Evolutionary conservation across 495 filamentous ascomycete species (phyloP).

Genomic region (Aspergillus cavernicola): DNA sequence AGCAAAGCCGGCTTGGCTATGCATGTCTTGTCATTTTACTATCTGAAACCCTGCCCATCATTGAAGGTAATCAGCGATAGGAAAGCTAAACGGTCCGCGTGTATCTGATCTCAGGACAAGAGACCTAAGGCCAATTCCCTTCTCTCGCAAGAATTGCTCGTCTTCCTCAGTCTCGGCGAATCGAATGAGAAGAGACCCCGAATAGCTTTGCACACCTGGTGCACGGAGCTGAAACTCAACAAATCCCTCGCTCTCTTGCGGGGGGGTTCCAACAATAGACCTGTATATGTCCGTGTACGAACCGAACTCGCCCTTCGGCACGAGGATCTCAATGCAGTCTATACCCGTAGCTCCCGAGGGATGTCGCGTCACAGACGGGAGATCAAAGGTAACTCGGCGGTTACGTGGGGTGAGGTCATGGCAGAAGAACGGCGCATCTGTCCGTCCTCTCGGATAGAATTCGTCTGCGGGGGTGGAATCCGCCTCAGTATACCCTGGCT

Average conservation of each 20-base stretch:
- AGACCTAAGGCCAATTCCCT: slow-evolving; percentile 10
- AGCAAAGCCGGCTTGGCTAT: background rate
- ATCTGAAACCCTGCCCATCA: background rate
- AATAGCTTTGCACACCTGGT: background rate
- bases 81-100: background rate
- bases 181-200: slow-evolving; percentile 2
- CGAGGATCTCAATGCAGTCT: slow-evolving; percentile 5
- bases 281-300: slow-evolving; percentile 1
- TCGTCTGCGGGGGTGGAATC: slow-evolving; percentile 3
- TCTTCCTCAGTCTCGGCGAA: slow-evolving; percentile 1
- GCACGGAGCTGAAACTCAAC: slow-evolving; percentile 4
- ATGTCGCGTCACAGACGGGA: slow-evolving; percentile 3
- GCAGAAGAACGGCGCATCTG: slow-evolving; percentile 15
- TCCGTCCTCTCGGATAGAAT: slow-evolving; percentile 10
- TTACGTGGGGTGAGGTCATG: slow-evolving; percentile 10
- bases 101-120: slow-evolving; percentile 9
- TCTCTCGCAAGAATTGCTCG: slow-evolving; percentile 7
- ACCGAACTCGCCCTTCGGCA: slow-evolving; percentile 1
- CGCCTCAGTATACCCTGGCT: slow-evolving; percentile 1
- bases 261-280: slow-evolving; percentile 4
- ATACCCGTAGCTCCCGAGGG: slow-evolving; percentile 12
- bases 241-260: background rate
- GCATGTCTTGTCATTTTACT: background rate
- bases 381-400: slow-evolving; percentile 6
- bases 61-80: slow-evolving; percentile 9